A percentile compares a stretch with the other conserved stretches of the same genome.
phyloP scores from a whole-genome alignment of 2,329 filamentous ascomycete species.

The Pochonia chlamydosporia region DNA sequence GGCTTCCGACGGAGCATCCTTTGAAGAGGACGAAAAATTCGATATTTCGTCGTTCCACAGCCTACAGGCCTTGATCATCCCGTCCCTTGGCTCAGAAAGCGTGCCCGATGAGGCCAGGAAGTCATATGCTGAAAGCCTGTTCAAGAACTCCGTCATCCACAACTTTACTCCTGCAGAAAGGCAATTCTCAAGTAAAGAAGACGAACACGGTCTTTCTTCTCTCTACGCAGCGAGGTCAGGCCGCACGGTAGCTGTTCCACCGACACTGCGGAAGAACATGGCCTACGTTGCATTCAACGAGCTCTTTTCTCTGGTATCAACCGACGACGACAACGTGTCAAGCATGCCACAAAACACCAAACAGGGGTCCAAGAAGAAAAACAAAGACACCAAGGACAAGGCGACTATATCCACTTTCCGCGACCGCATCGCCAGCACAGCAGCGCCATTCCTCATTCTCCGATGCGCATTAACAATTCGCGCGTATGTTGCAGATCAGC shows the following conservation, averaged over 20 bases:
- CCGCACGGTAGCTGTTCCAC: constrained; percentile 62
- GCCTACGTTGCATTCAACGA: constrained; percentile 76
- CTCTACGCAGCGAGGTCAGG: constrained; percentile 64
- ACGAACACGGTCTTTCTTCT: constrained; percentile 43
- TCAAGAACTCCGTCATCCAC: constrained; percentile 78
- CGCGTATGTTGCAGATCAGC: constrained; percentile 85
- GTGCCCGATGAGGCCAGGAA: constrained; percentile 64
- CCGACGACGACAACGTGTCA: constrained; percentile 16
- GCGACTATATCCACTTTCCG: constrained; percentile 29
- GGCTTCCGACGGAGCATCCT: constrained; percentile 37
- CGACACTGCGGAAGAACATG: constrained; percentile 64
- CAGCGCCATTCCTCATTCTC: constrained; percentile 76
- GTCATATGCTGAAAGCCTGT: constrained; percentile 69
- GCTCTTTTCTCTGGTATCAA: constrained; percentile 62
- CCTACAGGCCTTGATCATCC: constrained; percentile 67
- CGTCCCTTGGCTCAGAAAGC: constrained; percentile 58
- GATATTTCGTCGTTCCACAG: constrained; percentile 70
- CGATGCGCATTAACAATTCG: constrained; percentile 76
- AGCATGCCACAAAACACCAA: background rate
- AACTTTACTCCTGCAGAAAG: constrained; percentile 50
- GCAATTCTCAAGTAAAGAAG: constrained; percentile 41
- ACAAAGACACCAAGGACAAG: background rate
- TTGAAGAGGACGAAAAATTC: constrained; percentile 68
- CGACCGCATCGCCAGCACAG: constrained; percentile 64
- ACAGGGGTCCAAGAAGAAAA: background rate